Evolutionary conservation across 495 filamentous ascomycete genomes (phyloP).

Genomic region (Tuber aestivum): DNA sequence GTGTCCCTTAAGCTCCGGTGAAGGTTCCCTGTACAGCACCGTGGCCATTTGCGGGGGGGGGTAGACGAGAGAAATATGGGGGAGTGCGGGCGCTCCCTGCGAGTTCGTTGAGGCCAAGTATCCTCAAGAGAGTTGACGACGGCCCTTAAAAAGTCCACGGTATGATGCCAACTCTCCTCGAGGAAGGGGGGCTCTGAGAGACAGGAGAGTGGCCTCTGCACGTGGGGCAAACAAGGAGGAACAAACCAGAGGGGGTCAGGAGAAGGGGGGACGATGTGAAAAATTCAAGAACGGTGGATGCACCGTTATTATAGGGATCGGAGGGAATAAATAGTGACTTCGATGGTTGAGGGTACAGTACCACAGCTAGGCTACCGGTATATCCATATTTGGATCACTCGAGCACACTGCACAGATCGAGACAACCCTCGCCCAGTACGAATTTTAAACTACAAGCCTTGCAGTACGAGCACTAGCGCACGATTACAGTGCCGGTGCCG

Average conservation of each 20-base stretch:
- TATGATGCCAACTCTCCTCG: neutral
- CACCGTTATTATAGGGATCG: neutral
- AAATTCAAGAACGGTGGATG: neutral
- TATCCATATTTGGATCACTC: neutral
- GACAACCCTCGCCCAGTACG: neutral
- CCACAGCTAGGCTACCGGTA: too few species aligned
- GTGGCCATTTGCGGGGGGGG: neutral
- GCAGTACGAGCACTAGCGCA: neutral
- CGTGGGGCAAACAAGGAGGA: neutral
- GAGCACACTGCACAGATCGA: neutral
- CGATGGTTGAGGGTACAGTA: neutral
- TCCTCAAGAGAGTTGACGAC: neutral
- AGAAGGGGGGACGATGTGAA: neutral
- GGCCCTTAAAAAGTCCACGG: neutral
- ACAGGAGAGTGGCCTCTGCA: neutral
- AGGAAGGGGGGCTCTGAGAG: neutral
- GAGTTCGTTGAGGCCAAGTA: neutral
- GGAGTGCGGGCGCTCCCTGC: neutral
- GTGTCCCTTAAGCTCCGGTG: neutral
- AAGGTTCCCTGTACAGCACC: neutral
- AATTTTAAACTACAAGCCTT: neutral
- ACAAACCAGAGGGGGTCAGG: neutral
- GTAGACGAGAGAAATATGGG: neutral
- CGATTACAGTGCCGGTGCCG: too few species aligned
- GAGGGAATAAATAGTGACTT: neutral